Evolutionary conservation across 441 rosid genomes (phyloP), one percentile per base, ranked within the genome.

Genomic region (Populus hybrid): DNA sequence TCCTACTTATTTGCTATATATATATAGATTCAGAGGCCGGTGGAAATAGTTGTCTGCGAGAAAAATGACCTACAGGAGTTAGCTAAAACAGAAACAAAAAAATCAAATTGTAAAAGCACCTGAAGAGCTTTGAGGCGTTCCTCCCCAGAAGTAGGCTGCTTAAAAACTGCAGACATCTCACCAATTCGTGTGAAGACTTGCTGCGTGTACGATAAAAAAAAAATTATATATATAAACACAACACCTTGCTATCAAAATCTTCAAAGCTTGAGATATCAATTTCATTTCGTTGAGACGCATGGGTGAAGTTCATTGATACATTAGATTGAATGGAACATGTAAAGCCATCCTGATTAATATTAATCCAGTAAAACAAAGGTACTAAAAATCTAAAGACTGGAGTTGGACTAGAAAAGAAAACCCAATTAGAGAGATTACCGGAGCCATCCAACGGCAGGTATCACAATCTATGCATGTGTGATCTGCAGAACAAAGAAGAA

Each of bases 381-480:
- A 5, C 61, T 23, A 16, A 10, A 23, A 21, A 38, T 21, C 14
- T 26, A 71, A 20, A 23, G 26, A 18, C 12, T 12, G 35, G 20
- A 46, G 6, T 26, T 42, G 38, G 6, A 72, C 26, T 21, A 23
- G 8, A 63, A 23, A 61, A 4, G 38, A 77, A 79, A 21, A 24
- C 73, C 1, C 67, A 61, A 71, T 16, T 61, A 35, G 21, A 77
- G 10, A 59, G 3, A 71, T 80, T 88, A 87, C 92, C 79, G 94
- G 94, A 79, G 87, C 94, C 92, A 90, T 90, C 94, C 94, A 90
- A 50, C 94, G 92, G 84, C 92, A 90, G 14, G 94, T 89, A 84
- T 88, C 92, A 54, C 94, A 90, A 46, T 90, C 94, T 64, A 90
- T 89, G 85, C 92, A 90, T n/a, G 87, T 84, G 35, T 71, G 83